Evolutionary conservation across 1,139 yeast genomes (phyloP).

Genomic region (Debaryomyces fabryi): DNA sequence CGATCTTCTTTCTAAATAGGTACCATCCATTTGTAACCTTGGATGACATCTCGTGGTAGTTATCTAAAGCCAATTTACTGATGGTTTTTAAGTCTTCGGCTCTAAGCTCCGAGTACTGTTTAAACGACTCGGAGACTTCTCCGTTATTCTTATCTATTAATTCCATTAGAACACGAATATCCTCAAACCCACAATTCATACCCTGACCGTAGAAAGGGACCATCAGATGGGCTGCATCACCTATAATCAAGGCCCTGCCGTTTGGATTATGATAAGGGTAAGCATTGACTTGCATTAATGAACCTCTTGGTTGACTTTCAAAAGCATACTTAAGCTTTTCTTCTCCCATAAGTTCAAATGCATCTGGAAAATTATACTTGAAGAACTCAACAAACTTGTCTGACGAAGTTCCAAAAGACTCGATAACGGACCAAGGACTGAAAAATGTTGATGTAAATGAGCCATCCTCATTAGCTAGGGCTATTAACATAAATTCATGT

Average conservation of each 20-base stretch:
- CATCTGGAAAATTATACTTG: slow-evolving; percentile 69
- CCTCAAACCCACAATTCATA: slow-evolving; percentile 96
- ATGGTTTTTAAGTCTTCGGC: slow-evolving; percentile 74
- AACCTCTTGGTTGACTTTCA: slow-evolving; percentile 68
- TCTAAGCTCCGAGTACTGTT: slow-evolving; percentile 57
- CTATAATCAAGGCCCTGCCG: slow-evolving; percentile 70
- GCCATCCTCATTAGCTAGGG: slow-evolving; percentile 81
- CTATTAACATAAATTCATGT: slow-evolving; percentile 82
- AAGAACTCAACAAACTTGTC: slow-evolving; percentile 59
- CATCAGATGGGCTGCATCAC: slow-evolving; percentile 97
- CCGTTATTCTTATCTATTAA: slow-evolving; percentile 48
- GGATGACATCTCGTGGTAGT: slow-evolving; percentile 87
- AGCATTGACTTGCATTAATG: slow-evolving; percentile 69
- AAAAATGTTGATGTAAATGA: slow-evolving; percentile 90
- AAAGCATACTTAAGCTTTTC: slow-evolving; percentile 55
- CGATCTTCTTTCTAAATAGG: slow-evolving; percentile 67
- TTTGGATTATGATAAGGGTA: slow-evolving; percentile 66
- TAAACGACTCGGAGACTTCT: slow-evolving; percentile 56
- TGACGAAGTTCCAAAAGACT: slow-evolving; percentile 43
- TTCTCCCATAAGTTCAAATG: slow-evolving; percentile 65
- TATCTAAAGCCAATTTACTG: slow-evolving; percentile 74
- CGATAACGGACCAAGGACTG: slow-evolving; percentile 74
- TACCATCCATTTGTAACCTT: slow-evolving; percentile 71
- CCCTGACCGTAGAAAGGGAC: slow-evolving; percentile 98
- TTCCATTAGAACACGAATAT: slow-evolving; percentile 68